Base-by-base conservation (phyloP, 228 moss, liverwort and hornwort genomes). In the Sphagnum magellanicum region DNA sequence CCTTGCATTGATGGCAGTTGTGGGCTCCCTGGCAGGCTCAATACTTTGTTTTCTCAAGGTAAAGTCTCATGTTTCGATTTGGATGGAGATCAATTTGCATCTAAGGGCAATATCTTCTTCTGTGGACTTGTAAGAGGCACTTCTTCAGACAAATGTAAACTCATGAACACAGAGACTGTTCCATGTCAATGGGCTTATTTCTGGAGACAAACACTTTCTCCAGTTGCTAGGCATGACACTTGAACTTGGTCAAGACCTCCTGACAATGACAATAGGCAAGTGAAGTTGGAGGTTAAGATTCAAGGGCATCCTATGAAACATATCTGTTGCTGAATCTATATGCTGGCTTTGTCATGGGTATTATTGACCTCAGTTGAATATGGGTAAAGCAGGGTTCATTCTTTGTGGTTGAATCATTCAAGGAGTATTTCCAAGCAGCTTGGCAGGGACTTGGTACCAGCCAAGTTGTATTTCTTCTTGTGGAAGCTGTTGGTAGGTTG, bases 1-100 rank as follows among this genome's bases (percentile, higher is more conserved):
- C 70, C 52, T 98, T 67, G 90, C 98, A 49, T 78, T 98, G 59
- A 90, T 98, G 79, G 98, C 87, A 50, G 98, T 98, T 5, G 59
- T 76, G n/a, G 98, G 98, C 49, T 98, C 98, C 50, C 77, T 98
- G 66, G 81, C 90, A 49, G 98, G 98, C 75, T 90, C 98, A 1
- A 53, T 94, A 47, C 57, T 98, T 52, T 98, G 98, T 77, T 98
- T 98, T 64, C 74, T 90, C 65, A 94, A 94, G 90, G 92, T 90
- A 71, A 63, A 16, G 7, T 16, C 15, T 48, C 16, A 55, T 55
- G 8, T 55, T 12, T 55, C 12, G 1, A 55, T 55, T 12, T 55
- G 55, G 55, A 1, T 12, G 12, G 12, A 8, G 32, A 32, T 32
- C 32, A 32, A 32, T 32, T 32, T 32, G 32, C 32, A 32, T 32